Percentiles rank a stretch among this genome's conserved stretches.
Evolutionary conservation across 108 stramenopile species (phyloP).

Genomic region (Pseudonitzschia pungens): DNA sequence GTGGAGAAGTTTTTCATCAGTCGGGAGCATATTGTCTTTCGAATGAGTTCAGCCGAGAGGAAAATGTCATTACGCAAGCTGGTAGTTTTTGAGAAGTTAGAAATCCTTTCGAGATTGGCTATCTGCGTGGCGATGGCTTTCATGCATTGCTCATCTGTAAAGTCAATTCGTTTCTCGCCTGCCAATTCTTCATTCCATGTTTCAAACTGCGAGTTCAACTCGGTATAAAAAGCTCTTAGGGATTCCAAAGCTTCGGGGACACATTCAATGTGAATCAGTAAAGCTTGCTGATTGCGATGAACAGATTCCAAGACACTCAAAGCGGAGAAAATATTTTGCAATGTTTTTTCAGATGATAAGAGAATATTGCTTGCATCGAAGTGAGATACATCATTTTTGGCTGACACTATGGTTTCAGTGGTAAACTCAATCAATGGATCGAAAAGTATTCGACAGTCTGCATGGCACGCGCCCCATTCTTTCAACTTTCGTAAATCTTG

Average conservation of each 20-base stretch:
- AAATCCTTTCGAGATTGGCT: background rate
- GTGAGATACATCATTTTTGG: background rate
- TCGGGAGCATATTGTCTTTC: background rate
- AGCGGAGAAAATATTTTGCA: background rate
- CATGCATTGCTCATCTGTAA: background rate
- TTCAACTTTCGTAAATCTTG: background rate
- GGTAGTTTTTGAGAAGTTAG: background rate
- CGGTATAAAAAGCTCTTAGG: background rate
- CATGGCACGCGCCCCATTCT: background rate
- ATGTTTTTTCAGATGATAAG: background rate
- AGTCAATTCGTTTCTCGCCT: background rate
- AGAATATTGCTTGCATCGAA: background rate
- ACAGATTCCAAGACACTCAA: constrained; percentile 1
- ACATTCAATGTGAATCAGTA: background rate
- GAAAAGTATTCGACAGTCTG: background rate
- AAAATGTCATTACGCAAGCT: background rate
- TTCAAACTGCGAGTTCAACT: background rate
- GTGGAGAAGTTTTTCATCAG: background rate
- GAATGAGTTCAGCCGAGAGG: background rate
- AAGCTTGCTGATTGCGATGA: background rate
- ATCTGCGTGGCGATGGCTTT: background rate
- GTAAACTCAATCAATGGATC: background rate
- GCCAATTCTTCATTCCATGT: background rate
- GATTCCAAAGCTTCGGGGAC: background rate
- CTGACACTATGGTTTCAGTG: background rate